These are phyloP conservation scores for Solanum dulcamara DNA, from an alignment of 257 asterid species.

Conservation along the genomic window DNA sequence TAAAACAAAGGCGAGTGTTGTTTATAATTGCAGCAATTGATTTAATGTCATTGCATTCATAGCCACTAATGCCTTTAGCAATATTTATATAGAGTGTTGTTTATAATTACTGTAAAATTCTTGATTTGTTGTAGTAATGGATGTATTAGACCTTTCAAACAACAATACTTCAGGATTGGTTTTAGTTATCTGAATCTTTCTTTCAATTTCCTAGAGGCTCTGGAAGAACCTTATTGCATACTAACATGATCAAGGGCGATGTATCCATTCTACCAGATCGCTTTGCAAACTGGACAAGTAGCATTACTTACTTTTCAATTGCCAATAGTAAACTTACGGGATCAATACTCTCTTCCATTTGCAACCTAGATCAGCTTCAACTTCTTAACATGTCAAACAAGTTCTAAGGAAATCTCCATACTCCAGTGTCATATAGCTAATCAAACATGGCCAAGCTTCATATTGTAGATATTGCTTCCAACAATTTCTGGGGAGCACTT, in stretches of 20 bases:
- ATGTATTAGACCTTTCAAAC: slow-evolving; percentile 19
- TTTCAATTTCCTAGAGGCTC: slow-evolving; percentile 5
- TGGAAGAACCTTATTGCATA: slow-evolving; percentile 15
- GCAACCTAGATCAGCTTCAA: background rate
- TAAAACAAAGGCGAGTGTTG: too few species aligned
- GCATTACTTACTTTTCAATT: slow-evolving; percentile 1
- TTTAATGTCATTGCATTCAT: too few species aligned
- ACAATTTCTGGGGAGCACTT: background rate
- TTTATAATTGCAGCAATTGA: too few species aligned
- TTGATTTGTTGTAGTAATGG: too few species aligned
- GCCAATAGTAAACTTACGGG: background rate
- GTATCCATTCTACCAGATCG: slow-evolving; percentile 17
- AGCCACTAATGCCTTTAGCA: too few species aligned
- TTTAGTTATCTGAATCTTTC: slow-evolving; percentile 15
- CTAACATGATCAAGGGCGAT: slow-evolving; percentile 14
- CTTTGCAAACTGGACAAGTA: too few species aligned
- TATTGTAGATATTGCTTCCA: background rate
- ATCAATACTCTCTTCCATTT: background rate
- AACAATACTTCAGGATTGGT: slow-evolving; percentile 11
- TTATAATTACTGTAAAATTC: too few species aligned
- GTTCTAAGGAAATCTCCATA: too few species aligned
- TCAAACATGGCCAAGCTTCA: background rate
- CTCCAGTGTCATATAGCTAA: background rate
- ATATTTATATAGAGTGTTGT: too few species aligned
- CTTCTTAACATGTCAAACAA: background rate